Evolutionary conservation across 2,329 filamentous ascomycete species (phyloP).

Genomic region (Colletotrichum sp.): DNA sequence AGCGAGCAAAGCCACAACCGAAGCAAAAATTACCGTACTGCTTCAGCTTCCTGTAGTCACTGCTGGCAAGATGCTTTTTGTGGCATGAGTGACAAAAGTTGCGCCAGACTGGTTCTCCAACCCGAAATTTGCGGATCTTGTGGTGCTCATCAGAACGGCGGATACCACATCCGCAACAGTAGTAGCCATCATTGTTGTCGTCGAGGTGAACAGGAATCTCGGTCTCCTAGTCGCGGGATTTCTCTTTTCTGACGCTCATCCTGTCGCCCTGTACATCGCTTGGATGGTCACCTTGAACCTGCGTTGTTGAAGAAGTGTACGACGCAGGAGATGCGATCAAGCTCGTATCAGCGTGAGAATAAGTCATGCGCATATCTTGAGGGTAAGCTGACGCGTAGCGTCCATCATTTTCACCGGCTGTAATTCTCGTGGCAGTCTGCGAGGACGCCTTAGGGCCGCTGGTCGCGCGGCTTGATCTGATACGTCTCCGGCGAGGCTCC

Average conservation of each 20-base stretch:
- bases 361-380: neutral
- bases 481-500: conserved; percentile 12
- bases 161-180: conserved; percentile 22
- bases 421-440: neutral
- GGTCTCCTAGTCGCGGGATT: neutral
- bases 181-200: conserved; percentile 20
- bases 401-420: neutral
- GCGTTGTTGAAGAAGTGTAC: neutral
- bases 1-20: conserved; percentile 39
- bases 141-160: conserved; percentile 18
- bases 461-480: conserved; percentile 12
- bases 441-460: neutral
- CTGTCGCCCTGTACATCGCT: neutral
- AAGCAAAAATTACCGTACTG: conserved; percentile 32
- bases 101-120: conserved; percentile 15
- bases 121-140: neutral
- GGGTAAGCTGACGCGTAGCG: neutral
- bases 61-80: neutral
- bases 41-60: neutral
- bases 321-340: neutral
- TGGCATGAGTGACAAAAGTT: conserved; percentile 20
- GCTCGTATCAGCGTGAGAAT: neutral
- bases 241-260: neutral
- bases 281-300: neutral
- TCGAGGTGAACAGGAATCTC: conserved; percentile 14